Conservation (phyloP, 225 moss, liverwort and hornwort genomes). For the Climacium dendroides region DNA sequence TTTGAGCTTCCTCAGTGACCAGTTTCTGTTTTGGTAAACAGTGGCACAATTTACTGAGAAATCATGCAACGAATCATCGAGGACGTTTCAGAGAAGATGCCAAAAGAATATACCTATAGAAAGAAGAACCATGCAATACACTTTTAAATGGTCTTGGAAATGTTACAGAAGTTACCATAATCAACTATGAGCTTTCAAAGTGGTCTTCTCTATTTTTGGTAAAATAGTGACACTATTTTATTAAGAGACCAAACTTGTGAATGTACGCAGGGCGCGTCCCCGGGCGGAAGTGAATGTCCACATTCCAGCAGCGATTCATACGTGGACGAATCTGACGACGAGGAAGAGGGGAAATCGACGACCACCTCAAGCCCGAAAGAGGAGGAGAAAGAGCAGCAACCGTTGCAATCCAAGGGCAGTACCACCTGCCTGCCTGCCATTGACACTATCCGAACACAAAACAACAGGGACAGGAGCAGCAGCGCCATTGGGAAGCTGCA, state of each 20-base stretch:
- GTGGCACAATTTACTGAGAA: background rate
- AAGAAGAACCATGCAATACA: background rate
- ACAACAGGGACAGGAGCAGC: background rate
- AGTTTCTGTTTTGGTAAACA: background rate
- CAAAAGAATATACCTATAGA: background rate
- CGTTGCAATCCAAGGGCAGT: conserved; percentile 28
- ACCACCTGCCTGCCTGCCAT: conserved; percentile 5
- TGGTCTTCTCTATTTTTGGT: background rate
- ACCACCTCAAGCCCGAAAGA: background rate
- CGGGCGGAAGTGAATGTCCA: background rate
- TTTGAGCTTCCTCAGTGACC: background rate
- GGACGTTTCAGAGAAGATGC: background rate
- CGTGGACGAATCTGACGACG: conserved; percentile 24
- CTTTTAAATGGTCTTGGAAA: background rate
- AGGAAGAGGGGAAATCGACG: conserved; percentile 15
- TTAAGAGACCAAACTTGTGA: background rate
- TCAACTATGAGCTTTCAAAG: background rate
- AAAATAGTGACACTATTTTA: background rate
- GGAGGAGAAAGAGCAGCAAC: background rate
- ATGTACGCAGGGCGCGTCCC: conserved; percentile 13
- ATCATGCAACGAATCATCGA: background rate
- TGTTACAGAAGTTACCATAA: no score
- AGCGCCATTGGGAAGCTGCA: conserved; percentile 15
- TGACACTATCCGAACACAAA: background rate
- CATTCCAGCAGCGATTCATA: conserved; percentile 32